phyloP scores from a whole-genome alignment of 2,329 filamentous ascomycete genomes.

The Sporothrix brunneoviolacea region DNA sequence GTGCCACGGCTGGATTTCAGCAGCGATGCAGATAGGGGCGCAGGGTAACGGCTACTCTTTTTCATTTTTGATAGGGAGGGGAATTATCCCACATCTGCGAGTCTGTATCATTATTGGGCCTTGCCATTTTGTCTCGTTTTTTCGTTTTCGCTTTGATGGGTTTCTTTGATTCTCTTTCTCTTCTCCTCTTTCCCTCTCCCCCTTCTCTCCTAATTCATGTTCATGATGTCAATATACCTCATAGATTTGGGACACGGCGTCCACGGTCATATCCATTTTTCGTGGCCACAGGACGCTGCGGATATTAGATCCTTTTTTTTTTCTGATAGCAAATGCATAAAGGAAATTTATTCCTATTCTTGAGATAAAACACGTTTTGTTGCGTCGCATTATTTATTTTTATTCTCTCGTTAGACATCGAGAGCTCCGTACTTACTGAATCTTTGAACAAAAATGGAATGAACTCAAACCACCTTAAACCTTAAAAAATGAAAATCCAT shows the following conservation, averaged over 20 bases:
- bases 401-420: no score
- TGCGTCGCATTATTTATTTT: neutral
- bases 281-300: neutral
- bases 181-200: neutral
- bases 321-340: no score
- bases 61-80: no score
- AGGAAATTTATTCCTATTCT: neutral
- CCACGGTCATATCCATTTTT: slow-evolving; percentile 1
- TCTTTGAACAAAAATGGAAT: no score
- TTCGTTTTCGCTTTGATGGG: neutral
- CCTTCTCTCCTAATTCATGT: slow-evolving; percentile 10
- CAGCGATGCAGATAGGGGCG: neutral
- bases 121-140: neutral
- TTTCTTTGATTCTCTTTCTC: neutral
- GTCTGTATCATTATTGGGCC: slow-evolving; percentile 1
- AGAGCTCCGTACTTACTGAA: no score
- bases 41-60: neutral
- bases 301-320: neutral
- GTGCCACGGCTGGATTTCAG: neutral
- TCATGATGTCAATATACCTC: slow-evolving; percentile 14
- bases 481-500: no score
- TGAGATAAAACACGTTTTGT: neutral
- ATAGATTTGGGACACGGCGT: slow-evolving; percentile 15
- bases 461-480: no score
- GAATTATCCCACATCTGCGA: neutral